phyloP scores from a whole-genome alignment of 2,329 filamentous ascomycete genomes.

The Aspergillus chevalieri region DNA sequence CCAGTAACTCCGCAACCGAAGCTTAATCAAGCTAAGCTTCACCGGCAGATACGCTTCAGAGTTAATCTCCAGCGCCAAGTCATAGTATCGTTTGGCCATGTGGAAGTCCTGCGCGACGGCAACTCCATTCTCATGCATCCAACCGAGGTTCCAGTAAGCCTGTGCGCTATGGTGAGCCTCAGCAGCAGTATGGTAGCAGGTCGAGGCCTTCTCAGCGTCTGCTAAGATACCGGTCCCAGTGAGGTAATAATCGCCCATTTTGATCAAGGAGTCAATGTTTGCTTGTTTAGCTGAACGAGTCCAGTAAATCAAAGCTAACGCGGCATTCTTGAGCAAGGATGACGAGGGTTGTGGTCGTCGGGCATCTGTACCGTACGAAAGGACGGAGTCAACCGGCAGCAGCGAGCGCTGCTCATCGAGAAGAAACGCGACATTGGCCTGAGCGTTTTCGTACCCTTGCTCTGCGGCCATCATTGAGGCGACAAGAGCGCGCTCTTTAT shows the following conservation, averaged over 20 bases:
- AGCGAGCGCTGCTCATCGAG: constrained; percentile 67
- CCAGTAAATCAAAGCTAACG: constrained; percentile 83
- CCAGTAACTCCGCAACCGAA: constrained; percentile 84
- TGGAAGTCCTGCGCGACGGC: constrained; percentile 94
- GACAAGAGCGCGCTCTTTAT: constrained; percentile 72
- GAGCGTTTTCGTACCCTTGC: constrained; percentile 82
- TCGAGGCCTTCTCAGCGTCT: constrained; percentile 79
- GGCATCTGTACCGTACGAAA: constrained; percentile 35
- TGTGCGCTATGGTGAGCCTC: constrained; percentile 90
- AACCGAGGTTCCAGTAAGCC: constrained; percentile 92
- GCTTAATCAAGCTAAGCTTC: constrained; percentile 76
- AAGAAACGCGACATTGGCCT: constrained; percentile 84
- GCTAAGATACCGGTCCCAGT: constrained; percentile 65
- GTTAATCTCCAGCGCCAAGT: constrained; percentile 85
- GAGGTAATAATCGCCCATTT: constrained; percentile 98
- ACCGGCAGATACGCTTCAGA: constrained; percentile 91
- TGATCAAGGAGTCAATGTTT: constrained; percentile 90
- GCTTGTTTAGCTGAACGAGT: constrained; percentile 87
- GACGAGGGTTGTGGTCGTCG: constrained; percentile 36
- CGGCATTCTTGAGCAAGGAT: constrained; percentile 51
- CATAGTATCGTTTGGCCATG: constrained; percentile 92
- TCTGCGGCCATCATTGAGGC: constrained; percentile 83
- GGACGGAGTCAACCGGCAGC: constrained; percentile 51
- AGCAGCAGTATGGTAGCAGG: constrained; percentile 86
- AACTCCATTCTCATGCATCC: constrained; percentile 98